Conservation (phyloP, 2,329 filamentous ascomycete species). For the Delphinella strobiligena region DNA sequence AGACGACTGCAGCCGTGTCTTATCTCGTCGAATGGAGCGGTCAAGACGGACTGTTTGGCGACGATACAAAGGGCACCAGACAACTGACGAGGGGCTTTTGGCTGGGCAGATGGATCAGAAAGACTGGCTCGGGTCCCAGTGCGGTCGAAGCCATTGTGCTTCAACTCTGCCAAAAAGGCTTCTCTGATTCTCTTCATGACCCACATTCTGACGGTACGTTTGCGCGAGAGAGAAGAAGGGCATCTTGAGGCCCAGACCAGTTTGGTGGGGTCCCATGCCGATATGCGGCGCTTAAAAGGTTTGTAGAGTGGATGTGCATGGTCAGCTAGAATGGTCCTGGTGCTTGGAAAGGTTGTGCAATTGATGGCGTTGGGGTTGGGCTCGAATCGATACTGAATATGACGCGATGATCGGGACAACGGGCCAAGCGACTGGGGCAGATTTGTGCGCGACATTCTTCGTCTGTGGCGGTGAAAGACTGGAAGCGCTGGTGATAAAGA, state of each 20-base stretch:
- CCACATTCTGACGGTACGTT: conserved; percentile 36
- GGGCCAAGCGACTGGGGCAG: not conserved
- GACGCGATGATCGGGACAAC: not conserved
- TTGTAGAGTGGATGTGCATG: conserved; percentile 21
- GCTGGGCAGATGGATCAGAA: not conserved
- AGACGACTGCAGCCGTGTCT: not conserved
- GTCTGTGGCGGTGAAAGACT: too few relatives aligned
- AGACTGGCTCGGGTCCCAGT: too few relatives aligned
- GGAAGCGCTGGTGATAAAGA: not conserved
- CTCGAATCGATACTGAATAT: conserved; percentile 10
- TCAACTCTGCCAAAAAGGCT: conserved; percentile 35
- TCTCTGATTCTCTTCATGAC: conserved; percentile 29
- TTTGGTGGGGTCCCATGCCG: conserved; percentile 20
- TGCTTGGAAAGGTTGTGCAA: conserved; percentile 15
- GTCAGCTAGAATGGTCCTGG: conserved; percentile 14
- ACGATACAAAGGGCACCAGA: conserved; percentile 4
- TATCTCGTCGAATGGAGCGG: conserved; percentile 1
- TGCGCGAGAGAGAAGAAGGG: conserved; percentile 21
- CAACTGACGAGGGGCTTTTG: not conserved
- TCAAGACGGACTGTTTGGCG: not conserved
- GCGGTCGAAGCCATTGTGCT: conserved; percentile 29
- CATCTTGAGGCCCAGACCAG: conserved; percentile 37
- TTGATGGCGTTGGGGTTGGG: conserved; percentile 15
- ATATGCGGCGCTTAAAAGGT: conserved; percentile 16
- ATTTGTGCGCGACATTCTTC: conserved; percentile 2